A percentile compares a stretch with the other conserved stretches of the same genome.
phyloP scores from a whole-genome alignment of 2,329 filamentous ascomycete species.

The Nannizziopsis barbatae region DNA sequence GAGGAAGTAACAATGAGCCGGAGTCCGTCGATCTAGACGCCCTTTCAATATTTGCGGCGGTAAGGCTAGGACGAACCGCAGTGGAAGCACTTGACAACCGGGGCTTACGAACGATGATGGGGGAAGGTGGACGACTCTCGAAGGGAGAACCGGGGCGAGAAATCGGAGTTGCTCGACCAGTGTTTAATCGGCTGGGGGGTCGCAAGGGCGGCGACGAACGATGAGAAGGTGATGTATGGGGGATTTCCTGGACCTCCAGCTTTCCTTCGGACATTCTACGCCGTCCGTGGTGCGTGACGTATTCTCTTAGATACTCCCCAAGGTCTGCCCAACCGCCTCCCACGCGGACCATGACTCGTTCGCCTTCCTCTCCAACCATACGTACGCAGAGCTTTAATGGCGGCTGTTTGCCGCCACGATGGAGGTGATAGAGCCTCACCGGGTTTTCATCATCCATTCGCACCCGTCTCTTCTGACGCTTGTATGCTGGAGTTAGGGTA shows the following conservation, averaged over 20 bases:
- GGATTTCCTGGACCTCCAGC: conserved; percentile 44
- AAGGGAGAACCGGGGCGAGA: conserved; percentile 30
- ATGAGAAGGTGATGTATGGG: conserved; percentile 18
- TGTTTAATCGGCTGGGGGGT: conserved; percentile 13
- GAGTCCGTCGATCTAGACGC: conserved; percentile 22
- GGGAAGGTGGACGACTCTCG: conserved; percentile 29
- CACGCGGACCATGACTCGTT: conserved; percentile 95
- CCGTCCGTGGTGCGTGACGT: conserved; percentile 82
- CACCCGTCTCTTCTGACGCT: conserved; percentile 26
- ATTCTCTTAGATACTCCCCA: conserved; percentile 87
- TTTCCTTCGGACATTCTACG: conserved; percentile 47
- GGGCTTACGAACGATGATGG: conserved; percentile 30
- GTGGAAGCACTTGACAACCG: conserved; percentile 27
- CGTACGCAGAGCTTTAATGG: conserved; percentile 93
- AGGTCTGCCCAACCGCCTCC: conserved; percentile 97
- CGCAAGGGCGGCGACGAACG: conserved; percentile 7
- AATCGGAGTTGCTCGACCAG: conserved; percentile 24
- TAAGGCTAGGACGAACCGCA: conserved; percentile 22
- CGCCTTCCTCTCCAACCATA: conserved; percentile 75
- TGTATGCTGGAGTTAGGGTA: conserved; percentile 51
- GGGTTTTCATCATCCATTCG: conserved; percentile 49
- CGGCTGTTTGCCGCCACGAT: conserved; percentile 67
- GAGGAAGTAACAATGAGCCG: conserved; percentile 21
- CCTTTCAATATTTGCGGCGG: conserved; percentile 22
- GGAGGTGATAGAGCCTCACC: conserved; percentile 86